These are phyloP conservation scores for Debaryomyces udenii DNA, from an alignment of 1,139 yeast species.

Conservation along the genomic window DNA sequence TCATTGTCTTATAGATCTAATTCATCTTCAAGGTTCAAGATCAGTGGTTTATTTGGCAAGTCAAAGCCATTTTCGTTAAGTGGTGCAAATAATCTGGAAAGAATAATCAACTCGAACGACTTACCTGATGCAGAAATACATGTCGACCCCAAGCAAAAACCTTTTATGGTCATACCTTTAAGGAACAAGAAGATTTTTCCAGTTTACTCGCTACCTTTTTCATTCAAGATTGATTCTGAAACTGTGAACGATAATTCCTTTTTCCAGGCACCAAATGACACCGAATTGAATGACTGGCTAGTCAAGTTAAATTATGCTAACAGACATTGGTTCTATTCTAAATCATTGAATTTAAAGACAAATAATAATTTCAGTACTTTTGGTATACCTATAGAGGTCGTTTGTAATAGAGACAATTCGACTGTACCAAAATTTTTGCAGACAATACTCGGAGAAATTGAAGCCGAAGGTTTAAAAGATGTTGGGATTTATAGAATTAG, in stretches of 20 bases:
- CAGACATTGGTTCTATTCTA: slow-evolving; percentile 60
- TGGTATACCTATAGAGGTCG: slow-evolving; percentile 83
- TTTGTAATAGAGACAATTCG: slow-evolving; percentile 72
- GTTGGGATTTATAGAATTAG: slow-evolving; percentile 92
- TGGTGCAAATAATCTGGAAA: slow-evolving; percentile 42
- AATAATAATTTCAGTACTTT: slow-evolving; percentile 55
- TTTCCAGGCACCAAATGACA: slow-evolving; percentile 69
- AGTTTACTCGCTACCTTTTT: slow-evolving; percentile 51
- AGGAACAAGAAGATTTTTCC: slow-evolving; percentile 56
- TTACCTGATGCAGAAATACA: slow-evolving; percentile 57
- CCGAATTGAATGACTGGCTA: slow-evolving; percentile 79
- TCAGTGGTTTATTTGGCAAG: slow-evolving; percentile 46
- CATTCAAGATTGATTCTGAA: slow-evolving; percentile 65
- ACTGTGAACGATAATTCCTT: slow-evolving; percentile 57
- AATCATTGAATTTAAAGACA: slow-evolving; percentile 35
- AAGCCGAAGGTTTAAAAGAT: slow-evolving; percentile 81
- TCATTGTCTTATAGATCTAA: slow-evolving; percentile 45
- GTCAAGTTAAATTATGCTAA: slow-evolving; percentile 50
- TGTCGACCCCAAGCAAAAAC: slow-evolving; percentile 54
- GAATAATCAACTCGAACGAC: slow-evolving; percentile 53
- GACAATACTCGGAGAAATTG: slow-evolving; percentile 71
- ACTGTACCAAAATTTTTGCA: slow-evolving; percentile 68
- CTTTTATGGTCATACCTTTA: slow-evolving; percentile 59
- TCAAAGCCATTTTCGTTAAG: slow-evolving; percentile 39
- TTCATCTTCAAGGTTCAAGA: slow-evolving; percentile 45